phyloP scores from a whole-genome alignment of 2,329 filamentous ascomycete species.

The Endoconidiophora polonica region DNA sequence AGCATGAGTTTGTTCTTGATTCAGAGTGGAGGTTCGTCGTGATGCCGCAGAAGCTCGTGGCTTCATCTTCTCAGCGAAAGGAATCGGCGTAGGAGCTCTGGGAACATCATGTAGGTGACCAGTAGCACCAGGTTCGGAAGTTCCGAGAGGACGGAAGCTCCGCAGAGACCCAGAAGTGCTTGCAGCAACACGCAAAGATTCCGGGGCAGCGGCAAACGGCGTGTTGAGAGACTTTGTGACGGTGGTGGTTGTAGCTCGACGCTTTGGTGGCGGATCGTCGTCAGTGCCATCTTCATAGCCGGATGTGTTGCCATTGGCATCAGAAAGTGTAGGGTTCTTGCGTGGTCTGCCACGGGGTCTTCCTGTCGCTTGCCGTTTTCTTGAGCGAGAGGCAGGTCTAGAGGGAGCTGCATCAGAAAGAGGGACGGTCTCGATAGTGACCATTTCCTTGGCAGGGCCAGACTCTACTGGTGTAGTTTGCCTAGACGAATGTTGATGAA shows the following conservation, averaged over 20 bases:
- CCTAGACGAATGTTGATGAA: not conserved
- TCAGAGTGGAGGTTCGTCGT: conserved; percentile 44
- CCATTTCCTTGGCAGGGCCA: not conserved
- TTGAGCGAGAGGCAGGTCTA: conserved; percentile 44
- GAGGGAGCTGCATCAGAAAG: conserved; percentile 24
- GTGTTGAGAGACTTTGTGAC: conserved; percentile 55
- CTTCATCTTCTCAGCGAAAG: conserved; percentile 19
- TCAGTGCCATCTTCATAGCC: conserved; percentile 53
- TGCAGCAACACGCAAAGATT: conserved; percentile 76
- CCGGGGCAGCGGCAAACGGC: conserved; percentile 55
- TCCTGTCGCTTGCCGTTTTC: conserved; percentile 31
- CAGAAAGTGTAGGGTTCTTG: conserved; percentile 28
- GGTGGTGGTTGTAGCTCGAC: conserved; percentile 63
- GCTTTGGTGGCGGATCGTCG: conserved; percentile 37
- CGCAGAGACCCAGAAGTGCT: conserved; percentile 80
- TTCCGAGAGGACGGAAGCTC: conserved; percentile 57
- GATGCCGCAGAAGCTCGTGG: conserved; percentile 23
- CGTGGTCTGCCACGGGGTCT: conserved; percentile 38
- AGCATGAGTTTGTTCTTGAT: conserved; percentile 29
- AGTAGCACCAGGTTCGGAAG: conserved; percentile 27
- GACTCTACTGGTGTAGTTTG: conserved; percentile 4
- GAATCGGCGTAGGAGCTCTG: conserved; percentile 61
- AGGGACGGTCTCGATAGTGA: conserved; percentile 8
- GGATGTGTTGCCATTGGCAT: conserved; percentile 48
- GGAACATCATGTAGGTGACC: conserved; percentile 55